Conservation (phyloP, 768 basidiomycete species). For the Nevesoporus exiguus region DNA sequence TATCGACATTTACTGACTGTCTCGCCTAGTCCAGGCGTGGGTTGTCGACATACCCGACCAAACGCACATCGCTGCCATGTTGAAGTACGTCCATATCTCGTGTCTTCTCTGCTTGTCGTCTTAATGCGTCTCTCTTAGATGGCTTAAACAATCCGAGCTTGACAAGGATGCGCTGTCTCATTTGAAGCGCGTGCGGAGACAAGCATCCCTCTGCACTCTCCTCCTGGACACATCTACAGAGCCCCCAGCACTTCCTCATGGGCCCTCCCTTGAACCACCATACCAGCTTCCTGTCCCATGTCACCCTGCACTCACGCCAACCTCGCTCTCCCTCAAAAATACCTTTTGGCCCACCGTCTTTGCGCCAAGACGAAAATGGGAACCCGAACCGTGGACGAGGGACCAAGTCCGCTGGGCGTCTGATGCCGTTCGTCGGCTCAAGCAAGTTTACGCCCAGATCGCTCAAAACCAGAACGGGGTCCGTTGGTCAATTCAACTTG, state of each 20-base stretch:
- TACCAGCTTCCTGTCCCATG: conserved; percentile 62
- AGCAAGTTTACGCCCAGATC: conserved; percentile 48
- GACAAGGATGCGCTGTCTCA: conserved; percentile 64
- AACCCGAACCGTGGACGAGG: conserved; percentile 62
- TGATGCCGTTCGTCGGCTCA: conserved; percentile 55
- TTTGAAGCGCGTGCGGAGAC: conserved; percentile 73
- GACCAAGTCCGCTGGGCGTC: conserved; percentile 73
- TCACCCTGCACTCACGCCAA: conserved; percentile 61
- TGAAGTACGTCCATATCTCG: conserved; percentile 51
- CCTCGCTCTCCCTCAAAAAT: conserved; percentile 63
- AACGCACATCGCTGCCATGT: conserved; percentile 53
- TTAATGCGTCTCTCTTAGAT: conserved; percentile 40
- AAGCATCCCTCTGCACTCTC: conserved; percentile 44
- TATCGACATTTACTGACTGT: neutral
- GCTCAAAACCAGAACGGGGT: conserved; percentile 42
- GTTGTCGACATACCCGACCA: conserved; percentile 69
- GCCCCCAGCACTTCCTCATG: conserved; percentile 49
- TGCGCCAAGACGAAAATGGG: conserved; percentile 64
- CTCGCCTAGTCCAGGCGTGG: conserved; percentile 64
- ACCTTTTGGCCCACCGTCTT: conserved; percentile 85
- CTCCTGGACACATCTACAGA: conserved; percentile 44
- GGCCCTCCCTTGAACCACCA: conserved; percentile 46
- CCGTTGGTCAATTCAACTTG: conserved; percentile 5
- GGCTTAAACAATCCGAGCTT: conserved; percentile 61
- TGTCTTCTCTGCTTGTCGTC: neutral